Percentiles rank a stretch among this genome's conserved stretches.
Evolutionary conservation across 2,329 filamentous ascomycete genomes (phyloP).

Genomic region (Knoxdaviesia capensis): DNA sequence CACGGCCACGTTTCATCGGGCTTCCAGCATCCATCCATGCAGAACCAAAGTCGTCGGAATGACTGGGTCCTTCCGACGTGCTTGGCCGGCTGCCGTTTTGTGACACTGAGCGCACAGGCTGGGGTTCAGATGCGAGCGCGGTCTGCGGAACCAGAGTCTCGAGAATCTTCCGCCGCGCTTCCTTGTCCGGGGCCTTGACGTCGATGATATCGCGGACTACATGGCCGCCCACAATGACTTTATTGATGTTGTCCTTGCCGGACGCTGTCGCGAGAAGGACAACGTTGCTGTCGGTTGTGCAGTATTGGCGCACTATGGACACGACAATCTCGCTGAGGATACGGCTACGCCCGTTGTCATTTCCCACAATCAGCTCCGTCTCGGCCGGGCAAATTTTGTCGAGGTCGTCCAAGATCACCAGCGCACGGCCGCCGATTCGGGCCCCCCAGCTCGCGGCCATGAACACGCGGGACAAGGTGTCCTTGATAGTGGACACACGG

Average conservation of each 20-base stretch:
- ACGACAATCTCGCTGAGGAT: constrained; percentile 83
- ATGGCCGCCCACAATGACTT: constrained; percentile 75
- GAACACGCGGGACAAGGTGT: constrained; percentile 67
- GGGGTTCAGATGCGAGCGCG: constrained; percentile 8
- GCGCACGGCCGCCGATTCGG: constrained; percentile 58
- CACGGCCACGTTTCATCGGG: constrained; percentile 22
- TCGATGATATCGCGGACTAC: constrained; percentile 80
- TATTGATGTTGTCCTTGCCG: constrained; percentile 81
- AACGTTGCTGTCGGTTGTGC: constrained; percentile 57
- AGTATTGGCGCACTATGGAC: constrained; percentile 67
- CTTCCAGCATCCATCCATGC: constrained; percentile 63
- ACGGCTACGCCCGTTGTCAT: constrained; percentile 79
- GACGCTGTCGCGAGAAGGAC: constrained; percentile 81
- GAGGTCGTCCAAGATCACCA: constrained; percentile 82
- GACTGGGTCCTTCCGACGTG: constrained; percentile 31
- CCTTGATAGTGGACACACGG: constrained; percentile 74
- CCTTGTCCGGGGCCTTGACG: constrained; percentile 82
- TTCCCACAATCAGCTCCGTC: constrained; percentile 82
- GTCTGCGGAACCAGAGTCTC: constrained; percentile 52
- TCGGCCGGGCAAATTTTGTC: constrained; percentile 86
- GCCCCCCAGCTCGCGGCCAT: constrained; percentile 84
- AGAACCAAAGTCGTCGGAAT: constrained; percentile 26
- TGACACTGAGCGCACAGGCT: too few relatives aligned
- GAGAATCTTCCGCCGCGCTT: constrained; percentile 64
- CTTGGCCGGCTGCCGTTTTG: constrained; percentile 31